Evolutionary conservation across 495 filamentous ascomycete genomes (phyloP).

Genomic region (Hypoxylon crocopeplum): DNA sequence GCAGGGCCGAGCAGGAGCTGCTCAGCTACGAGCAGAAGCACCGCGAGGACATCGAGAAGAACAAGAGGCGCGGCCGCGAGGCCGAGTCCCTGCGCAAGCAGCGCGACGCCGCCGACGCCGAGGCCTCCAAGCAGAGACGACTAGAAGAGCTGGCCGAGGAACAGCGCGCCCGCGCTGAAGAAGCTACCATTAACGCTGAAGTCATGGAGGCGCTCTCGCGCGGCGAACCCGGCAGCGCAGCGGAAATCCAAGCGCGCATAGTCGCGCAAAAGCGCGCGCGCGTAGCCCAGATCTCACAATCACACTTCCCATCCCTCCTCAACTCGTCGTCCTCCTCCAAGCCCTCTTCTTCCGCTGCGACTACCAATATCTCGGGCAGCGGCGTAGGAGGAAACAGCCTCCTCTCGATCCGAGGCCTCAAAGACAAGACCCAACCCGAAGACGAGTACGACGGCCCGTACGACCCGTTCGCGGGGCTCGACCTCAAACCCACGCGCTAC

Average conservation of each 20-base stretch:
- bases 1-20: conserved; percentile 68
- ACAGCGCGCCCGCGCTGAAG: conserved; percentile 57
- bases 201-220: conserved; percentile 58
- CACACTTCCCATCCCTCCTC: conserved; percentile 28
- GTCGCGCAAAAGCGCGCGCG: conserved; percentile 71
- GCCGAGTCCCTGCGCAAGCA: conserved; percentile 53
- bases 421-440: conserved; percentile 55
- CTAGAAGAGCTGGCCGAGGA: conserved; percentile 64
- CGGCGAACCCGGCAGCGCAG: conserved; percentile 57
- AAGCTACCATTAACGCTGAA: conserved; percentile 53
- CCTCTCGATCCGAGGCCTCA: conserved; percentile 77
- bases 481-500: conserved; percentile 72
- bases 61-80: conserved; percentile 67
- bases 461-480: conserved; percentile 84
- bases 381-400: conserved; percentile 42
- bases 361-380: conserved; percentile 7
- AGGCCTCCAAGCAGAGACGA: conserved; percentile 66
- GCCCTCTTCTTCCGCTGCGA: not conserved
- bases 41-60: conserved; percentile 73
- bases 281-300: conserved; percentile 33
- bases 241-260: conserved; percentile 66
- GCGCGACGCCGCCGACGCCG: conserved; percentile 49
- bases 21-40: conserved; percentile 72
- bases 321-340: conserved; percentile 34
- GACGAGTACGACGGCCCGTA: conserved; percentile 65